Evolutionary conservation across 495 filamentous ascomycete genomes (phyloP).

Genomic region (Durotheca rogersii): DNA sequence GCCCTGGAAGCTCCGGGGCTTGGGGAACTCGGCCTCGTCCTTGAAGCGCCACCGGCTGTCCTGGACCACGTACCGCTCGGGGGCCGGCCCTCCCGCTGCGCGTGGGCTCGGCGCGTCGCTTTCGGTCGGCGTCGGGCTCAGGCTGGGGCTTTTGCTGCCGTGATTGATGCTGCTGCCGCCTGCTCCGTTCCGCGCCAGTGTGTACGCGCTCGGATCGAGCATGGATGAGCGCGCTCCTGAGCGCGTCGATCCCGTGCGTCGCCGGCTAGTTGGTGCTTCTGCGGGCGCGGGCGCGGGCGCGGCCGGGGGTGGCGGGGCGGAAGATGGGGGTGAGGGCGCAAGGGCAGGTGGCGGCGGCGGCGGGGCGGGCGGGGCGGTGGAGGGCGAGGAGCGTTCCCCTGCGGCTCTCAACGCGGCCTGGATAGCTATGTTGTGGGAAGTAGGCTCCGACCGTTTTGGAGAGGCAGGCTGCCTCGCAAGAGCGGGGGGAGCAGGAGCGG

Average conservation of each 20-base stretch:
- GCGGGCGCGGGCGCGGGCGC: conserved; percentile 33
- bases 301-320: conserved; percentile 34
- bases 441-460: conserved; percentile 26
- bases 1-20: conserved; percentile 75
- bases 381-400: conserved; percentile 44
- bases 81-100: conserved; percentile 44
- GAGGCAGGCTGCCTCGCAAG: conserved; percentile 39
- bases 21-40: conserved; percentile 76
- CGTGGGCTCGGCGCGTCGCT: conserved; percentile 33
- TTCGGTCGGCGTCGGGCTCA: conserved; percentile 42
- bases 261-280: conserved; percentile 13
- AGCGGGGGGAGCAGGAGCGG: conserved; percentile 50
- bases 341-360: conserved; percentile 44
- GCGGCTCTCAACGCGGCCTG: conserved; percentile 54
- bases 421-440: conserved; percentile 50
- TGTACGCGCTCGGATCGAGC: conserved; percentile 76
- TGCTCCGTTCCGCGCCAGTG: conserved; percentile 57
- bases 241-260: conserved; percentile 35
- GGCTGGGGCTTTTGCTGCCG: conserved; percentile 38
- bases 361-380: conserved; percentile 44
- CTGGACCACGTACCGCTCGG: conserved; percentile 62
- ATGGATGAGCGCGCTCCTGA: conserved; percentile 40
- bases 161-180: conserved; percentile 30
- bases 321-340: conserved; percentile 38
- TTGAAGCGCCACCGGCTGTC: conserved; percentile 87